Conservation (phyloP, 768 basidiomycete species). For the Lyophyllum decastes region DNA sequence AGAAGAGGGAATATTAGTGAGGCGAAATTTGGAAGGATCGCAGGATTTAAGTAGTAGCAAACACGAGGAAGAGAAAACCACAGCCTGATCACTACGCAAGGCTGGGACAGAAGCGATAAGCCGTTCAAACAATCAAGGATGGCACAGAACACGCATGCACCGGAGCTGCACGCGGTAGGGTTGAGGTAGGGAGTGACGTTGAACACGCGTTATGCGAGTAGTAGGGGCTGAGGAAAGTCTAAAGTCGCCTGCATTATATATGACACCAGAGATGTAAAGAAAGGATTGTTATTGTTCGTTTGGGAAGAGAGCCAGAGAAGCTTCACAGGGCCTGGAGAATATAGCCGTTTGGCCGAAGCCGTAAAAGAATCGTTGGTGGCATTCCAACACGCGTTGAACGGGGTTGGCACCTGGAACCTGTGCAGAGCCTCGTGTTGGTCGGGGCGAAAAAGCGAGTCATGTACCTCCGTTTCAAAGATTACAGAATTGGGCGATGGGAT, state of each 20-base stretch:
- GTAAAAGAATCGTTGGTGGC: slow-evolving; percentile 17
- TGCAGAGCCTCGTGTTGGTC: slow-evolving; percentile 36
- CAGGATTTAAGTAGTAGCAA: slow-evolving; percentile 46
- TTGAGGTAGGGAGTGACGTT: slow-evolving; percentile 34
- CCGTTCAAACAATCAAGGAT: slow-evolving; percentile 41
- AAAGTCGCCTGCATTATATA: slow-evolving; percentile 22
- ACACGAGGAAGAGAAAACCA: slow-evolving; percentile 24
- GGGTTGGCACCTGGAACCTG: slow-evolving; percentile 38
- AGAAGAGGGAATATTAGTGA: slow-evolving; percentile 57
- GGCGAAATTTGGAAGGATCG: slow-evolving; percentile 47
- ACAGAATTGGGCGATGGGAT: slow-evolving; percentile 10
- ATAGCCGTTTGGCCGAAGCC: slow-evolving; percentile 26
- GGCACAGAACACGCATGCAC: slow-evolving; percentile 51
- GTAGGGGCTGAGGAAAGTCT: slow-evolving; percentile 16
- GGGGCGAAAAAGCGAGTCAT: slow-evolving; percentile 23
- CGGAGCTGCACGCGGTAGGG: slow-evolving; percentile 46
- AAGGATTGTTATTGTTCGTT: slow-evolving; percentile 43
- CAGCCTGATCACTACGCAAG: slow-evolving; percentile 21
- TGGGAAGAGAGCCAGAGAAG: slow-evolving; percentile 27
- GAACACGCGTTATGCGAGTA: slow-evolving; percentile 33
- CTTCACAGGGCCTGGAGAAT: slow-evolving; percentile 28
- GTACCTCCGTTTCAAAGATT: slow-evolving; percentile 17
- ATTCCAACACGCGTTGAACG: slow-evolving; percentile 35
- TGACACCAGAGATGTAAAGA: slow-evolving; percentile 27
- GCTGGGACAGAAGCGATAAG: slow-evolving; percentile 36